phyloP scores from a whole-genome alignment of 2,329 filamentous ascomycete genomes.

The Trichoderma sp. region DNA sequence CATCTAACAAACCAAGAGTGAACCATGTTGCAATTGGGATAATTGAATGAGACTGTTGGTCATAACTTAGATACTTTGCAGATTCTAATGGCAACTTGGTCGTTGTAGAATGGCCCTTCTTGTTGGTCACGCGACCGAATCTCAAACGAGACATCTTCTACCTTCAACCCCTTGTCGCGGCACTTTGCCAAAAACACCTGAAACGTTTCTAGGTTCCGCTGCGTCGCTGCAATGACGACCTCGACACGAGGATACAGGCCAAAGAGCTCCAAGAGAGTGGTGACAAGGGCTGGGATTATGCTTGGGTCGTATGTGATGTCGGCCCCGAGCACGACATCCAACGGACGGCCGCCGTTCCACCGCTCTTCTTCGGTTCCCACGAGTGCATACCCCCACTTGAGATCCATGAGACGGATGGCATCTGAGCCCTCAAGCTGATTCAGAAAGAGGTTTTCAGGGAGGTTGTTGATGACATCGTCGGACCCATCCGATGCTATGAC shows the following conservation, averaged over 20 bases:
- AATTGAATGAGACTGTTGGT: neutral
- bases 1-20: neutral
- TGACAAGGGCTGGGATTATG: constrained; percentile 60
- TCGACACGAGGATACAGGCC: constrained; percentile 52
- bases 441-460: constrained; percentile 65
- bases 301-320: constrained; percentile 74
- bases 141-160: constrained; percentile 43
- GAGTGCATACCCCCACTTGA: constrained; percentile 63
- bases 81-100: constrained; percentile 57
- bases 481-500: constrained; percentile 73
- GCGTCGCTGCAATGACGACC: constrained; percentile 66
- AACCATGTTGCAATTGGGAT: neutral
- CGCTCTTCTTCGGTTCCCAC: constrained; percentile 54
- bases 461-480: constrained; percentile 63
- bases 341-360: constrained; percentile 45
- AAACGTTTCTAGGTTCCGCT: constrained; percentile 69
- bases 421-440: constrained; percentile 57
- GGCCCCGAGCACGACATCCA: constrained; percentile 69
- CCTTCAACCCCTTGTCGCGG: constrained; percentile 42
- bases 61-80: constrained; percentile 30
- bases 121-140: constrained; percentile 43
- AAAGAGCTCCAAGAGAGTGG: constrained; percentile 62
- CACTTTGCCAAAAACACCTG: constrained; percentile 60
- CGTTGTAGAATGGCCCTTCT: constrained; percentile 62
- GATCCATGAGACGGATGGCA: constrained; percentile 48